A percentile compares a stretch with the other conserved stretches of the same genome.
Evolutionary conservation across 2,329 filamentous ascomycete genomes (phyloP).

Genomic region (Cytospora paraplurivora): DNA sequence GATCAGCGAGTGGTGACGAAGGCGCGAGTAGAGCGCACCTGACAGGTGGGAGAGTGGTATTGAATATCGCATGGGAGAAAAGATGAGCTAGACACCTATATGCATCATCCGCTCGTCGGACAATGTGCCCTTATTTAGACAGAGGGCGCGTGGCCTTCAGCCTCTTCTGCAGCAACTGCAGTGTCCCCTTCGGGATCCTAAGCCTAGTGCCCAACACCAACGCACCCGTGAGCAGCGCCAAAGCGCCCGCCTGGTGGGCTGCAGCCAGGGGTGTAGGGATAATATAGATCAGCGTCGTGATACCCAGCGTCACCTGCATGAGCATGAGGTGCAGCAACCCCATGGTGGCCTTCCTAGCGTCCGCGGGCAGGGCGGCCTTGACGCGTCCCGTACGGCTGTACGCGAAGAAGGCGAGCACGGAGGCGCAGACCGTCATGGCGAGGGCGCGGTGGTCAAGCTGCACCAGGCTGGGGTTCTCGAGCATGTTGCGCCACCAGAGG

Average conservation of each 20-base stretch:
- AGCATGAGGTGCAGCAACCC: conserved; percentile 83
- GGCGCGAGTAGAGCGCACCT: not conserved
- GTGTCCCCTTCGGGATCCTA: conserved; percentile 68
- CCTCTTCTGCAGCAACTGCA: conserved; percentile 60
- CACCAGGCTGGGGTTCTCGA: conserved; percentile 94
- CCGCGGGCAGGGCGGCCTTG: conserved; percentile 59
- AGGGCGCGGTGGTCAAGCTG: conserved; percentile 95
- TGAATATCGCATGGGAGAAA: not conserved
- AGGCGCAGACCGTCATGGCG: conserved; percentile 83
- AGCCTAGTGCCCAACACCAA: conserved; percentile 78
- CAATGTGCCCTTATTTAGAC: not conserved
- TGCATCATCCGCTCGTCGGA: not conserved
- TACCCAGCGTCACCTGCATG: conserved; percentile 83
- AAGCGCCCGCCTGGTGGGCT: conserved; percentile 86
- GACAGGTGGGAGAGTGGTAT: not conserved
- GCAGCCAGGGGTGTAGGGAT: conserved; percentile 87
- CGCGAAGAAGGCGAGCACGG: conserved; percentile 76
- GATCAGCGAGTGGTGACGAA: not conserved
- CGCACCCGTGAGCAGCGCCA: conserved; percentile 81
- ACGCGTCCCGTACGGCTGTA: conserved; percentile 71
- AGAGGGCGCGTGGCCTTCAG: conserved; percentile 35
- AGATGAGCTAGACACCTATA: not conserved
- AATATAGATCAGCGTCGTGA: conserved; percentile 89
- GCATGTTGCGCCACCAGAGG: conserved; percentile 94
- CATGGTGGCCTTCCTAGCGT: conserved; percentile 68